Base-by-base conservation (phyloP, 2,329 filamentous ascomycete genomes). In the Talaromyces sp. region DNA sequence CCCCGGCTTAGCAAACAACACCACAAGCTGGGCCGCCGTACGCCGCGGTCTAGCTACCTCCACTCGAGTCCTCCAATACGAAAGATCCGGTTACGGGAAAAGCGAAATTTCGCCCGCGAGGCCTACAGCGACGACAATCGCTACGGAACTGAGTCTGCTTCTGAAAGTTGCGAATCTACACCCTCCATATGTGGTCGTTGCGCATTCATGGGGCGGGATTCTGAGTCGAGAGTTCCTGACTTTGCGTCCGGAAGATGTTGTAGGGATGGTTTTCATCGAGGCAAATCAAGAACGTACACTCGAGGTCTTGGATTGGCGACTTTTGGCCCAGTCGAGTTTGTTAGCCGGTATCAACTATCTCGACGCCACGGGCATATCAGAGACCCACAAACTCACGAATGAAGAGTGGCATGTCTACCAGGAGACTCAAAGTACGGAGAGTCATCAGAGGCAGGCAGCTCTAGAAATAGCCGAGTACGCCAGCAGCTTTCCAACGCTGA, bases 171-270 rank as follows among this genome's bases (percentile, higher is more conserved):
- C 33, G 11, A 10, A 22, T 35, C 24, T 62, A n/a, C 16, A 10
- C 1, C 41, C 41, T 1, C 60, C 60, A 10, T 62, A 62, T 35
- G 45, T 62, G 6, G 10, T 62, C 14, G 19, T 62, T 48, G 60
- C 41, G 19, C 60, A 62, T 31, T 62, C 60, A 22, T 62, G 45
- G 41, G 60, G 60, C 31, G 60, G 60, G 7, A 52, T 62, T 52
- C 13, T 62, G 19, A 35, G 27, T 10, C n/a, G 60, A 22, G 60
- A 62, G 9, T 52, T 62, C 11, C 48, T 62, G 8, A 33, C 60
- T 24, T 50, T 62, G 35, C 24, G n/a, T 16, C 45, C 33, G 4
- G 10, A 11, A 6, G 60, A 54, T 24, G 27, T 45, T 9, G 14
- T 62, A 3, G 60, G 60, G 1, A 22, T 62, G n/a, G 47, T 62